Evolutionary conservation across 768 basidiomycete genomes (phyloP).

Genomic region (Phylloporus sp.): DNA sequence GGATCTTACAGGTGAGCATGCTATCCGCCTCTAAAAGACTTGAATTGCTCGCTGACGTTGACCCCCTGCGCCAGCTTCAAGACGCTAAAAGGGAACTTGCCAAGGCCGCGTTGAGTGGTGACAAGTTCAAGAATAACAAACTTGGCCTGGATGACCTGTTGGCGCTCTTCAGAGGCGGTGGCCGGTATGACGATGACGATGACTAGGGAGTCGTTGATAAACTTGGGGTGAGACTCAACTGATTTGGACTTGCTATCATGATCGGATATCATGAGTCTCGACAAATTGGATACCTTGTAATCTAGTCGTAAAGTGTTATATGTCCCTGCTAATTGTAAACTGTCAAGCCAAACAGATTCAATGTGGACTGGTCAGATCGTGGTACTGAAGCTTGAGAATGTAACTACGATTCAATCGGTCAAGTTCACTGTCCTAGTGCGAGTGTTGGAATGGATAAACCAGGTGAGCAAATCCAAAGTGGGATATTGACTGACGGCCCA

Average conservation of each 20-base stretch:
- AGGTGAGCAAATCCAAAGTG: no score
- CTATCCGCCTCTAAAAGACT: not conserved
- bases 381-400: no score
- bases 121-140: slow-evolving; percentile 80
- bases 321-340: no score
- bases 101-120: slow-evolving; percentile 79
- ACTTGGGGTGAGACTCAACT: not conserved
- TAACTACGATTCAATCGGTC: no score
- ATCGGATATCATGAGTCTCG: no score
- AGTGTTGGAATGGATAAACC: no score
- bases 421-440: no score
- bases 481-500: no score
- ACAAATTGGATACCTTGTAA: no score
- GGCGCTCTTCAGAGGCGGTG: slow-evolving; percentile 65
- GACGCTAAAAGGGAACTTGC: slow-evolving; percentile 86
- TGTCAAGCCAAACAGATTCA: no score
- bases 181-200: slow-evolving; percentile 48
- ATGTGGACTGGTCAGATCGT: no score
- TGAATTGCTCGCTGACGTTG: not conserved
- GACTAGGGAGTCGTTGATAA: not conserved
- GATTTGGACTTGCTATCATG: not conserved
- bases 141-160: slow-evolving; percentile 85
- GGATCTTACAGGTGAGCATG: slow-evolving; percentile 62
- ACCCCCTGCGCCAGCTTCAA: slow-evolving; percentile 56
- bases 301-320: no score